Conservation (phyloP, 2,329 filamentous ascomycete species). For the Sporothrix phasma region DNA sequence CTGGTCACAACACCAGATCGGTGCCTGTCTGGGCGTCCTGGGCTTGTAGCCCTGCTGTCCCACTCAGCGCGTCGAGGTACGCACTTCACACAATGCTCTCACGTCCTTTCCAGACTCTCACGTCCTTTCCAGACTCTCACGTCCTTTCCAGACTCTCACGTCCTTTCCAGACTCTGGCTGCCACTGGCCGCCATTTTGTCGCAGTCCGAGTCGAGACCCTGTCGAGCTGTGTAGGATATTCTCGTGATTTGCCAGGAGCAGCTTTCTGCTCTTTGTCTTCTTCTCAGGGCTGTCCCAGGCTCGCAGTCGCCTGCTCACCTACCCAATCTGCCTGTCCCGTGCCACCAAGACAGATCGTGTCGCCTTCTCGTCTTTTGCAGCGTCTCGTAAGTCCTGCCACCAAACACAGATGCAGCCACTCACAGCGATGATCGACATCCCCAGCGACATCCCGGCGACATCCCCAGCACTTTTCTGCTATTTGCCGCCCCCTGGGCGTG, state of each 20-base stretch:
- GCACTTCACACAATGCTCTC: not conserved
- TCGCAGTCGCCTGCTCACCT: not conserved
- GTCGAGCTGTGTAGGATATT: not conserved
- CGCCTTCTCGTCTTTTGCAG: not conserved
- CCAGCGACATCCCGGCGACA: not conserved
- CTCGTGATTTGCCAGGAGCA: not conserved
- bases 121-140: not conserved
- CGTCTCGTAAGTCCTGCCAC: not conserved
- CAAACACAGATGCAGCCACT: not conserved
- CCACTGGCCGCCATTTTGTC: too few relatives aligned
- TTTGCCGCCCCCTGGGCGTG: not conserved
- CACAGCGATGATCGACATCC: not conserved
- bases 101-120: not conserved
- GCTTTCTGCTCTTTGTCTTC: not conserved
- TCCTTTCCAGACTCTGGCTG: not conserved
- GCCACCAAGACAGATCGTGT: too few relatives aligned
- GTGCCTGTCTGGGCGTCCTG: not conserved
- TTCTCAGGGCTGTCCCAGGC: not conserved
- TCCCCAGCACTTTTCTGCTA: not conserved
- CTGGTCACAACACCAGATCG: not conserved
- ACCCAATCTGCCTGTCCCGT: not conserved
- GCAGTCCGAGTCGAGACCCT: not conserved
- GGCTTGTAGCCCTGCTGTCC: not conserved
- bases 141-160: not conserved
- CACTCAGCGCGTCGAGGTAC: constrained; percentile 1